Evolutionary conservation across 208 protist species (phyloP).

Genomic region (Tritrichomonas foetus): DNA sequence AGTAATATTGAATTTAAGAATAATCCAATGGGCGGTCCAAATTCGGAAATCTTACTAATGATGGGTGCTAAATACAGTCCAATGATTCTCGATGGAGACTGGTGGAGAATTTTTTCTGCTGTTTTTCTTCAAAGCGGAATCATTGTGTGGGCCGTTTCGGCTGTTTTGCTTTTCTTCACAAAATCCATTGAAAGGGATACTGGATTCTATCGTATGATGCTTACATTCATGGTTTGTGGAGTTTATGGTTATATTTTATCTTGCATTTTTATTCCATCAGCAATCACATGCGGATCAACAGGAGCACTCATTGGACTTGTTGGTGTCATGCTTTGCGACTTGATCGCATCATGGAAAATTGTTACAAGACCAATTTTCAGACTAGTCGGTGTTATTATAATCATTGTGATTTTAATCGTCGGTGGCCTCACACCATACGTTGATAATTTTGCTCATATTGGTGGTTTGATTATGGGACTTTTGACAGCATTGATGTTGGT

Average conservation of each 20-base stretch:
- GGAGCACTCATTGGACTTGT: background rate
- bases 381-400: background rate
- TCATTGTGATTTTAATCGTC: background rate
- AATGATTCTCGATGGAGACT: background rate
- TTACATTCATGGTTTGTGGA: background rate
- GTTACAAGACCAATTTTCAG: too few species aligned
- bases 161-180: background rate
- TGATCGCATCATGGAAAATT: background rate
- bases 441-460: slow-evolving; percentile 11
- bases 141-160: background rate
- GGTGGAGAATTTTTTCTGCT: background rate
- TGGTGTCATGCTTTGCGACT: background rate
- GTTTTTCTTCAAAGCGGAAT: background rate
- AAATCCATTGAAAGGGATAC: background rate
- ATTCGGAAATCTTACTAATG: background rate
- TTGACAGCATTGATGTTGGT: background rate
- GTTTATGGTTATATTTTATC: background rate
- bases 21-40: background rate
- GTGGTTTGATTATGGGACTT: background rate
- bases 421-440: background rate
- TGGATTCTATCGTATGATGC: background rate
- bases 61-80: background rate
- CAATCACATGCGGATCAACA: background rate
- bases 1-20: background rate
- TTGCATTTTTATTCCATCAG: background rate